These are phyloP conservation scores for Anisogramma anomala DNA, from an alignment of 2,329 filamentous ascomycete genomes.

Conservation along the genomic window DNA sequence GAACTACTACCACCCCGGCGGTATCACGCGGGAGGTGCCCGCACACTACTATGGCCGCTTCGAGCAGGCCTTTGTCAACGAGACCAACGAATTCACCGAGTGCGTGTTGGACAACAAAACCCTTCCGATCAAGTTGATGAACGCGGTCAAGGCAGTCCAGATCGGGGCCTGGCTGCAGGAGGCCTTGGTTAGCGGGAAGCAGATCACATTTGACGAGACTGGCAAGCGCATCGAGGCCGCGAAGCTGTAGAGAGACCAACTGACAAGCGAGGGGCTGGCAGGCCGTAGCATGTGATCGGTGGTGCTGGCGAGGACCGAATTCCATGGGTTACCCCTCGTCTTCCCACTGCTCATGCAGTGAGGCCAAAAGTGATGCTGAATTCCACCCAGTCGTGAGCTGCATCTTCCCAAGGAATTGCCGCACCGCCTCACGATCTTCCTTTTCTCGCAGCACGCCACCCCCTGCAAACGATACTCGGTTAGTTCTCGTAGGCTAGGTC, in stretches of 20 bases:
- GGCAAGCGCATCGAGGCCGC: slow-evolving; percentile 1
- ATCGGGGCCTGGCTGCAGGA: slow-evolving; percentile 10
- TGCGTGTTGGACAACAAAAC: slow-evolving; percentile 6
- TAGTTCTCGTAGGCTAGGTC: no score
- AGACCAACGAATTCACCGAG: slow-evolving; percentile 13
- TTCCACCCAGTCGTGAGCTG: background rate
- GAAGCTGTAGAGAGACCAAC: slow-evolving; percentile 4
- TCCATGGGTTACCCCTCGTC: background rate
- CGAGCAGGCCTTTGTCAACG: slow-evolving; percentile 8
- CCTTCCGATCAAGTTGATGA: slow-evolving; percentile 6
- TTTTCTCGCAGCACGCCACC: background rate
- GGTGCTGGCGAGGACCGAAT: no score
- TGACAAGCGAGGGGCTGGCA: no score
- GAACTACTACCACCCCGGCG: background rate
- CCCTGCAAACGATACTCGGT: background rate
- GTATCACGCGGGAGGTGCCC: slow-evolving; percentile 5
- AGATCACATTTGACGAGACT: slow-evolving; percentile 11
- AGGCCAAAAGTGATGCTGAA: background rate
- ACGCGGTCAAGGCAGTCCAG: slow-evolving; percentile 7
- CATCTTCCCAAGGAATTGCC: background rate
- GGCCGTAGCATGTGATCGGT: no score
- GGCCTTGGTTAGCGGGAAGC: slow-evolving; percentile 5
- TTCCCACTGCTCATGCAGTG: background rate
- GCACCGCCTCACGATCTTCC: background rate
- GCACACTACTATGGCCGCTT: slow-evolving; percentile 8